Evolutionary conservation across 768 basidiomycete genomes (phyloP), one percentile per base, ranked within the genome.

Genomic region (Lactarius hatsudake): DNA sequence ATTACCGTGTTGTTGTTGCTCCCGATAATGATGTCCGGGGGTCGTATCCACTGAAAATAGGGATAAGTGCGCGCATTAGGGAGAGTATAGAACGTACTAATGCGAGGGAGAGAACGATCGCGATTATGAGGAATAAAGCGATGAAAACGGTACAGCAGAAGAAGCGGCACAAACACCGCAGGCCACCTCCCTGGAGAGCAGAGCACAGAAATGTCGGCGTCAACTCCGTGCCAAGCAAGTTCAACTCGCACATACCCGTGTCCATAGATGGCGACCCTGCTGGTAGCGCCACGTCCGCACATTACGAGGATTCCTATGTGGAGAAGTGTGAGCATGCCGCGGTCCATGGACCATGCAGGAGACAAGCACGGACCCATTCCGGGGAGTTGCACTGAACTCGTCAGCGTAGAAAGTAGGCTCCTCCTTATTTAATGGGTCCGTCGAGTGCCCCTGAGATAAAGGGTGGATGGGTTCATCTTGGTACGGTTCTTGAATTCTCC

Each of bases 61-160:
- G 43, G 58, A 61, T 58, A 36, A 61, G 65, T 63, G 23, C 56
- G 59, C 40, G 36, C 34, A 8, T 53, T 30, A 67, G 63, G 62
- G 55, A 23, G 9, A 36, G 38, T 3, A 30, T 48, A 40, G 15
- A 7, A 76, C 86, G 75, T 72, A 93, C 93, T 78, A 93, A 72
- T 17, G 84, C 84, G 55, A 94, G 80, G 0, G 88, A 77, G 34
- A 93, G 80, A 15, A 89, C 68, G 61, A 93, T 85, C 77, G 86
- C 83, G 62, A 89, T 74, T 59, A 92, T 70, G 36, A 94, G 73
- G 74, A 94, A 85, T 43, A 91, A 63, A 13, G 79, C 72, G 18
- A 85, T 84, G 82, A 93, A 81, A 26, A 93, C 59, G 15, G 87
- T 87, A 76, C 92, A 94, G 72, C 87, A 91, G 75, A 84, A 88